Percentiles rank a stretch among this genome's conserved stretches.
Conservation (phyloP, 306 rosid species). For the Trichosanthes truncata region DNA sequence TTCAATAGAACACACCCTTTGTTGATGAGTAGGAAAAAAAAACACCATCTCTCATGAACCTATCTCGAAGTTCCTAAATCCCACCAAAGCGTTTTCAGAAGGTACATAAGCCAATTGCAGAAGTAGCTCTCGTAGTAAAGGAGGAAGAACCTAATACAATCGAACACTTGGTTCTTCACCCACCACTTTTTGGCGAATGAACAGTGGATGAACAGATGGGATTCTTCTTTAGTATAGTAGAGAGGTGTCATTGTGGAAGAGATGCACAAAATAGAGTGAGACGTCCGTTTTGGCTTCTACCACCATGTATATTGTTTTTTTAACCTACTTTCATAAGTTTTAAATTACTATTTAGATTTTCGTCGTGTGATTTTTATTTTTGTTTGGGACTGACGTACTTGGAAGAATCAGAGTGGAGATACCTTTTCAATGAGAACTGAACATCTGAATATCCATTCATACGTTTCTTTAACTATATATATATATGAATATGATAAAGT, state of each 20-base stretch:
- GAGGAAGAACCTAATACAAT: background rate
- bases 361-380: background rate
- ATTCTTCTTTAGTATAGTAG: background rate
- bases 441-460: background rate
- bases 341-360: background rate
- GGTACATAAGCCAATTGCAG: background rate
- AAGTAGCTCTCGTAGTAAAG: background rate
- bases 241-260: too few species aligned
- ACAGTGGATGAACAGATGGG: background rate
- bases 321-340: background rate
- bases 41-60: too few species aligned
- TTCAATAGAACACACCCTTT: background rate
- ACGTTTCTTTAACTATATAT: background rate
- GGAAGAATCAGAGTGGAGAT: background rate
- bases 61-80: background rate
- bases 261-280: too few species aligned
- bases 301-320: too few species aligned
- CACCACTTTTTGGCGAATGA: too few species aligned
- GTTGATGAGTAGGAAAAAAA: background rate
- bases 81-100: background rate
- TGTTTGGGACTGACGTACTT: background rate
- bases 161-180: background rate
- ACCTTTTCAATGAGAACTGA: background rate
- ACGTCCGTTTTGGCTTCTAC: too few species aligned
- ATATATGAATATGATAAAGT: background rate